Evolutionary conservation across 2,329 filamentous ascomycete genomes (phyloP).

Genomic region (Colletotrichum spinosum): DNA sequence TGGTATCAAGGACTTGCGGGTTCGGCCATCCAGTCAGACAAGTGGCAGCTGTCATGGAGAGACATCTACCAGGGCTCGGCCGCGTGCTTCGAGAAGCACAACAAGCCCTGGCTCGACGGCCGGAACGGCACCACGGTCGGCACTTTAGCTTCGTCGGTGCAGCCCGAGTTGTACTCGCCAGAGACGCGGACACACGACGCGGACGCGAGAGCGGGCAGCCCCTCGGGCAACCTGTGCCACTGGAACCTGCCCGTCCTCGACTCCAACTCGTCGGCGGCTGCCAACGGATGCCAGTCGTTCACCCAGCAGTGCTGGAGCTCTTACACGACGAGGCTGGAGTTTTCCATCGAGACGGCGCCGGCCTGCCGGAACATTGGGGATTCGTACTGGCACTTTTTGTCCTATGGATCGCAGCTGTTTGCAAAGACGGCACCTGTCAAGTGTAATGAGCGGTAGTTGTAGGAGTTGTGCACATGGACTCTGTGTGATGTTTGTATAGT

Average conservation of each 20-base stretch:
- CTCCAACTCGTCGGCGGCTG: background rate
- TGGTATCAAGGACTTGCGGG: background rate
- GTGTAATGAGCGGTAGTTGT: background rate
- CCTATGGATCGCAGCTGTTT: background rate
- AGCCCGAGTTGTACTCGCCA: background rate
- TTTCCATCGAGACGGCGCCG: background rate
- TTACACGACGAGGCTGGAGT: background rate
- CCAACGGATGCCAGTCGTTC: background rate
- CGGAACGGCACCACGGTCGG: background rate
- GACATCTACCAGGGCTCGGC: background rate
- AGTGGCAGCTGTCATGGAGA: background rate
- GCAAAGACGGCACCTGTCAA: background rate
- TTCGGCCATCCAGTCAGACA: background rate
- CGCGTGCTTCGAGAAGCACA: background rate
- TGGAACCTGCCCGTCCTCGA: background rate
- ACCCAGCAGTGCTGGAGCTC: background rate
- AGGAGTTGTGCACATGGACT: background rate
- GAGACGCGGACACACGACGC: background rate
- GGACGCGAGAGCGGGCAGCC: background rate
- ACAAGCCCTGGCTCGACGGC: background rate
- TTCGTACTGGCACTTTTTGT: background rate
- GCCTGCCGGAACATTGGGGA: background rate
- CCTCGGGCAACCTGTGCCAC: background rate
- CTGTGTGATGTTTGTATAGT: background rate
- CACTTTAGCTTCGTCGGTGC: background rate